Evolutionary conservation across 345 rosid species (phyloP), one percentile per base, ranked within the genome.

Genomic region (Arabidopsis arenosa): DNA sequence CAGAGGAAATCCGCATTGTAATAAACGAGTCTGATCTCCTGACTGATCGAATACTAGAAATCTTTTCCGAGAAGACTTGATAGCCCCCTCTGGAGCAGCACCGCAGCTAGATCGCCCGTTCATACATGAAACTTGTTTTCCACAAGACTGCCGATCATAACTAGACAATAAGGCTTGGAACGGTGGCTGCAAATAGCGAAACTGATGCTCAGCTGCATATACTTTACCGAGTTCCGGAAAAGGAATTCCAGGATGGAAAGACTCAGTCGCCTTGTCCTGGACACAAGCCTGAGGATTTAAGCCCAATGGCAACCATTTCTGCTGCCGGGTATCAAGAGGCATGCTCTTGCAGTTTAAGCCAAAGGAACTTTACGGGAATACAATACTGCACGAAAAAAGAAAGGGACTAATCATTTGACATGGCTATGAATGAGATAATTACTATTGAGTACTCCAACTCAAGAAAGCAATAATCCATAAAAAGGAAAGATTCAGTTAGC

Each of bases 41-140:
- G 90, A 85, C 70, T 84, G 96, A 79, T 94, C 96, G 68, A 92
- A 89, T 28, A 90, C 77, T 30, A 86, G 67, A 33, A 84, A 74
- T 59, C 88, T 78, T 74, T 83, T 89, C 73, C 56, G 80, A 13
- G 63, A 66, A 55, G 83, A 67, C 49, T 74, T 75, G 33, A 76
- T 64, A n/a, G 66, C 30, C 10, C 5, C 58, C 74, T 73, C 76
- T 26, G 73, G 74, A 59, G 61, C 23, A 74, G 67, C 76, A 70
- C 48, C 73, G 9, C 33, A 55, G 53, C 67, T 69, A 51, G 32
- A 44, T 41, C 56, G 30, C 17, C 78, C 81, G 33, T 59, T 80
- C 47, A 75, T 70, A 58, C 63, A 76, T 49, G 71, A 77, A 62
- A 13, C 70, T 53, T 59, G 68, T 49, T 79, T 68, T 72, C 81